These are phyloP conservation scores for Emmonsia crescens DNA, from an alignment of 2,329 filamentous ascomycete species.

Conservation along the genomic window DNA sequence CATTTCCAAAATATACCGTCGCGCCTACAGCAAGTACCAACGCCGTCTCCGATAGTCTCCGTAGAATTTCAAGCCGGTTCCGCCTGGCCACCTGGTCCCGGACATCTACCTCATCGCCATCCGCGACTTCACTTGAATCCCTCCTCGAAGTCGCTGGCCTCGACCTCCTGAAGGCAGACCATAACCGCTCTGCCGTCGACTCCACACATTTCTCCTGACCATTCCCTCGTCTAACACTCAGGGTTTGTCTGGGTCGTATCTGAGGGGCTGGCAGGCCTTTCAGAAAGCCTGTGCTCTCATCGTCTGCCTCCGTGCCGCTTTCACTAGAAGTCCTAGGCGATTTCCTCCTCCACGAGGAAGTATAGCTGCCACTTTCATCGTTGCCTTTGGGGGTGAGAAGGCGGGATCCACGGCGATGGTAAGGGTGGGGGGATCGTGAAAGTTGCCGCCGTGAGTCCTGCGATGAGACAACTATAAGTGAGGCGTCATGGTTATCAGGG, in stretches of 20 bases:
- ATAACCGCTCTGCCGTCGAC: slow-evolving; percentile 22
- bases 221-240: slow-evolving; percentile 40
- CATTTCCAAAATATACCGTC: slow-evolving; percentile 29
- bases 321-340: slow-evolving; percentile 61
- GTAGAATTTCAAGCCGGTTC: slow-evolving; percentile 32
- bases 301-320: slow-evolving; percentile 89
- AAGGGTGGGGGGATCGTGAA: slow-evolving; percentile 19
- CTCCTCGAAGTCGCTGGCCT: slow-evolving; percentile 19
- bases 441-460: slow-evolving; percentile 6
- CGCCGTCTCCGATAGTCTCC: slow-evolving; percentile 43
- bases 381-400: slow-evolving; percentile 13
- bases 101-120: slow-evolving; percentile 16
- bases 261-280: slow-evolving; percentile 74
- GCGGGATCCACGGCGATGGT: slow-evolving; percentile 15
- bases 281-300: slow-evolving; percentile 66
- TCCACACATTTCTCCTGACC: slow-evolving; percentile 20
- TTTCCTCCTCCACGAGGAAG: slow-evolving; percentile 31
- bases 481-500: neutral
- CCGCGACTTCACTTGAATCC: slow-evolving; percentile 23
- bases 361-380: slow-evolving; percentile 23
- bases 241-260: slow-evolving; percentile 60
- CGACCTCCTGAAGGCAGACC: slow-evolving; percentile 17
- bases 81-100: slow-evolving; percentile 19
- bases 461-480: slow-evolving; percentile 4
- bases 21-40: slow-evolving; percentile 44